Evolutionary conservation across 805 yeast genomes (phyloP).

Genomic region (Zygoascus ofunaensis): DNA sequence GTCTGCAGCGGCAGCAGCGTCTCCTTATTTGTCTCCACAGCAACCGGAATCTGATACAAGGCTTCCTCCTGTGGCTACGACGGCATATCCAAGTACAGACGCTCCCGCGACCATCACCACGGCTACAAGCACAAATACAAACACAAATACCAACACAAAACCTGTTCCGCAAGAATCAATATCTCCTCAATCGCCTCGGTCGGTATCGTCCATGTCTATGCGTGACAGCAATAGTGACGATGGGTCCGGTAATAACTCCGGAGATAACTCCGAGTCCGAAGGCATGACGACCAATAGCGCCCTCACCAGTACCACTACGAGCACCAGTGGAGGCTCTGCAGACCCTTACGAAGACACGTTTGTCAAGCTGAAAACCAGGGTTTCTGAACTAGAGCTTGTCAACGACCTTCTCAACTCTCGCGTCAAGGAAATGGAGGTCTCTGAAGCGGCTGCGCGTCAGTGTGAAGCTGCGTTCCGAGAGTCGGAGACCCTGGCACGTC

Average conservation of each 20-base stretch:
- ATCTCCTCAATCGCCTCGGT: not conserved
- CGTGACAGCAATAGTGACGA: no score
- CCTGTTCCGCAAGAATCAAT: no score
- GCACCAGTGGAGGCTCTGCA: not conserved
- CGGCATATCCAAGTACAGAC: not conserved
- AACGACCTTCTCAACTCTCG: slow-evolving; percentile 80
- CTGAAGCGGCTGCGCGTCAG: slow-evolving; percentile 28
- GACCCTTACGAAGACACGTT: not conserved
- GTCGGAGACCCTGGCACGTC: slow-evolving; percentile 10
- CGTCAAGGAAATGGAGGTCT: slow-evolving; percentile 65
- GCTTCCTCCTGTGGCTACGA: slow-evolving; percentile 1
- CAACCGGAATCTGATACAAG: slow-evolving; percentile 16
- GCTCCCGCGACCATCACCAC: no score
- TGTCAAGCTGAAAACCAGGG: slow-evolving; percentile 53
- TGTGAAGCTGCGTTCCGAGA: slow-evolving; percentile 25
- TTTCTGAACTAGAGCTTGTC: slow-evolving; percentile 81
- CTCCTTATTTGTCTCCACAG: slow-evolving; percentile 17
- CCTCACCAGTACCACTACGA: not conserved
- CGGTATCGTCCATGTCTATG: not conserved
- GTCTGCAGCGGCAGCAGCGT: slow-evolving; percentile 13
- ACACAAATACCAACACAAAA: no score
- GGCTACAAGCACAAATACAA: no score
- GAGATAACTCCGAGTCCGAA: not conserved
- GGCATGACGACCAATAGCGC: not conserved
- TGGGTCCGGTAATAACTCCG: not conserved